Percentiles rank a stretch among this genome's conserved stretches.
Evolutionary conservation across 1,139 yeast genomes (phyloP).

Genomic region (Taphrina populina): DNA sequence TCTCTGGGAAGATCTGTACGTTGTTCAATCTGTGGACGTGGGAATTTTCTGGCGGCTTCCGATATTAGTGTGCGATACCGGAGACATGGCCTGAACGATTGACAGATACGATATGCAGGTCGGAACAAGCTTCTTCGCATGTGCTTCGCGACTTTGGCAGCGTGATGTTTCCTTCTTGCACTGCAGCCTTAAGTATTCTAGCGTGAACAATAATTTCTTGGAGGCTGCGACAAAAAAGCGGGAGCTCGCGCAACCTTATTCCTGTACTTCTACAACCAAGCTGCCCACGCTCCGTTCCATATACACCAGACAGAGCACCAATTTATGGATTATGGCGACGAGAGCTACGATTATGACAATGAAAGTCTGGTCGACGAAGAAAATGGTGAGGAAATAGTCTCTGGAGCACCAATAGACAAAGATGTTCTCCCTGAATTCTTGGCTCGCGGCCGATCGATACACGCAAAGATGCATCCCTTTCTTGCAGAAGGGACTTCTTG

Average conservation of each 20-base stretch:
- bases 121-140: not conserved
- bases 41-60: slow-evolving; percentile 4
- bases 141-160: not conserved
- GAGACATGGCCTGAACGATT: not conserved
- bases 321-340: slow-evolving; percentile 20
- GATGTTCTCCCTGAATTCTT: slow-evolving; percentile 43
- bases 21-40: too few species aligned
- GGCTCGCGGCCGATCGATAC: slow-evolving; percentile 45
- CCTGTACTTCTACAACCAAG: too few species aligned
- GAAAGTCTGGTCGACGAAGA: not conserved
- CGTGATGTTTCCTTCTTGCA: not conserved
- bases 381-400: slow-evolving; percentile 10
- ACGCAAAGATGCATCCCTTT: slow-evolving; percentile 49
- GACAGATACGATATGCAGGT: not conserved
- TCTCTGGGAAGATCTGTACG: slow-evolving; percentile 2
- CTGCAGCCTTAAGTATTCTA: too few species aligned
- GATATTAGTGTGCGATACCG: slow-evolving; percentile 1
- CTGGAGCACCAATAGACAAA: slow-evolving; percentile 42
- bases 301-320: too few species aligned
- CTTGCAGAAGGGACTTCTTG: slow-evolving; percentile 47
- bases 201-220: too few species aligned
- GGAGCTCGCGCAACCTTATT: too few species aligned
- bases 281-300: too few species aligned
- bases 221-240: too few species aligned
- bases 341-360: slow-evolving; percentile 9